A percentile compares a stretch with the other conserved stretches of the same genome.
These are phyloP conservation scores for Tetrastigma voinierianum DNA, from an alignment of 164 flowering plant species.

Conservation along the genomic window DNA sequence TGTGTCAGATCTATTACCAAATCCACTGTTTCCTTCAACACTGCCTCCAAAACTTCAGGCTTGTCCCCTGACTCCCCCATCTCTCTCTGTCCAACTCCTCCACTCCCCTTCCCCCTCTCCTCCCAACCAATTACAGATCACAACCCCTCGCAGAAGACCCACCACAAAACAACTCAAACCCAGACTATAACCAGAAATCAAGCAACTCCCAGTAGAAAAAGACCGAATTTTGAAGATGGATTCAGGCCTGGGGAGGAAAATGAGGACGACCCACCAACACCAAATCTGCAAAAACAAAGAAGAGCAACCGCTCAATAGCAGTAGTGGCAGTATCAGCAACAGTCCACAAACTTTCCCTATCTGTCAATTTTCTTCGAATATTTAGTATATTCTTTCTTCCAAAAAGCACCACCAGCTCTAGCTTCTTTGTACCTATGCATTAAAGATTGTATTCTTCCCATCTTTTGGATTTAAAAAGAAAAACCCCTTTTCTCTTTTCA, in stretches of 20 bases:
- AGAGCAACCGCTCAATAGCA: slow-evolving; percentile 22
- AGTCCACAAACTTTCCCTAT: slow-evolving; percentile 8
- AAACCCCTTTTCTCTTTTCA: too few species aligned
- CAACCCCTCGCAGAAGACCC: slow-evolving; percentile 15
- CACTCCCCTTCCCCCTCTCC: slow-evolving; percentile 10
- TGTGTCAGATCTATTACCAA: slow-evolving; percentile 60
- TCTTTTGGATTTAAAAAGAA: too few species aligned
- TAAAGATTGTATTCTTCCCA: too few species aligned
- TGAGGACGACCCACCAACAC: slow-evolving; percentile 34
- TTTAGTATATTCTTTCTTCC: neutral
- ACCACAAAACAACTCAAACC: neutral
- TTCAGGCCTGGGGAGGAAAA: neutral
- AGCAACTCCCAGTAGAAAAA: slow-evolving; percentile 4
- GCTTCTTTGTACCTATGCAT: too few species aligned
- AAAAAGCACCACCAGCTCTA: too few species aligned
- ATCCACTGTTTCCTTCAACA: slow-evolving; percentile 76
- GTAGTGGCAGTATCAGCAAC: slow-evolving; percentile 19
- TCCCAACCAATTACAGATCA: slow-evolving; percentile 16
- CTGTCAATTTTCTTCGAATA: neutral
- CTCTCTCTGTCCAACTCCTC: slow-evolving; percentile 17
- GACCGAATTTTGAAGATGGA: neutral
- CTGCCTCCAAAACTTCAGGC: slow-evolving; percentile 64
- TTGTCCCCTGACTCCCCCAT: slow-evolving; percentile 71
- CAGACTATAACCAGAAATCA: neutral
- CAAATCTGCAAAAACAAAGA: slow-evolving; percentile 24